These are phyloP conservation scores for Fusarium sacchari DNA, from an alignment of 2,329 filamentous ascomycete genomes.

Conservation along the genomic window DNA sequence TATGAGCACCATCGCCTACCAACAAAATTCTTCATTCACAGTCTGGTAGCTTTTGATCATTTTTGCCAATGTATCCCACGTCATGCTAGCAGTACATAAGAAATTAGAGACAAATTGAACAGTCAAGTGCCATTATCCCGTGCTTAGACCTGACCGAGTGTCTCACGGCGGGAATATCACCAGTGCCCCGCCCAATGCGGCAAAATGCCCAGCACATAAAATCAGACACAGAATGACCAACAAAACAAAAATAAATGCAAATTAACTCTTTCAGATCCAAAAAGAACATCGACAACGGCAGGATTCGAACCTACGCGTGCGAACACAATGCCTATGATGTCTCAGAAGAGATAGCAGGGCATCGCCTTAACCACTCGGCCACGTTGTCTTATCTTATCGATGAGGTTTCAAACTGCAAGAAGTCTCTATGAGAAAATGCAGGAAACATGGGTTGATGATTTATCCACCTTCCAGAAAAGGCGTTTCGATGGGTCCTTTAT, in stretches of 20 bases:
- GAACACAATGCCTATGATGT: slow-evolving; percentile 30
- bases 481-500: no score
- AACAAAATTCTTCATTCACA: not conserved
- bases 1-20: not conserved
- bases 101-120: not conserved
- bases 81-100: not conserved
- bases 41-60: not conserved
- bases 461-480: not conserved
- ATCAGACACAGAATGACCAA: not conserved
- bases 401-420: accelerated
- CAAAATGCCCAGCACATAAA: not conserved
- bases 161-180: not conserved
- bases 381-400: slow-evolving; percentile 17
- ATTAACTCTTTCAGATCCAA: not conserved
- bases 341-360: slow-evolving; percentile 22
- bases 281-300: slow-evolving; percentile 17
- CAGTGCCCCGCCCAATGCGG: not conserved
- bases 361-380: slow-evolving; percentile 30
- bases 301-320: slow-evolving; percentile 30
- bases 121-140: not conserved
- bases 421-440: not conserved
- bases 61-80: accelerated
- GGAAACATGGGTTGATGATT: no score
- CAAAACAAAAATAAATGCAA: not conserved
- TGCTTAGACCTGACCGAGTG: no score